phyloP scores from a whole-genome alignment of 2,329 filamentous ascomycete genomes.

The Lachnellula willkommii region DNA sequence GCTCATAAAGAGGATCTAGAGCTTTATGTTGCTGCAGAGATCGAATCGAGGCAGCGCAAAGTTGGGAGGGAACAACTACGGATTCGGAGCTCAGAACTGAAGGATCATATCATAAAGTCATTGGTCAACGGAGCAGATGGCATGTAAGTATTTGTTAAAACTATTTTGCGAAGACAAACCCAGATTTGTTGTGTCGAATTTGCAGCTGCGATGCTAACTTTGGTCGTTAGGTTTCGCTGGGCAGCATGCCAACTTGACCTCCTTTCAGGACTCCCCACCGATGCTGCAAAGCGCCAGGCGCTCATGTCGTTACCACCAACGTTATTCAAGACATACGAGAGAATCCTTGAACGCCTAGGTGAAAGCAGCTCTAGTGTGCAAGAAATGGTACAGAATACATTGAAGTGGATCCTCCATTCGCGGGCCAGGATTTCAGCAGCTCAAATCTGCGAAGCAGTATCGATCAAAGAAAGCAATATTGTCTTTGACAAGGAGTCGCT shows the following conservation, averaged over 20 bases:
- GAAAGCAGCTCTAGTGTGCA: conserved; percentile 5
- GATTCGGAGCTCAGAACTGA: background rate
- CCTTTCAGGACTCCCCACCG: conserved; percentile 11
- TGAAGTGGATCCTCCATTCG: conserved; percentile 12
- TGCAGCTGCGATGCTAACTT: too few species aligned
- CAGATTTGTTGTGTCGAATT: too few species aligned
- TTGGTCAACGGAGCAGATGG: conserved; percentile 3
- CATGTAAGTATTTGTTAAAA: background rate
- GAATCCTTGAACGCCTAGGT: conserved; percentile 15
- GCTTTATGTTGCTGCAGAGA: conserved; percentile 10
- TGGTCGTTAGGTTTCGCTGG: conserved; percentile 5
- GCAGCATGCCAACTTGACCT: conserved; percentile 11
- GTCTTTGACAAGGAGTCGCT: conserved; percentile 10
- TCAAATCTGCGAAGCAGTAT: conserved; percentile 18
- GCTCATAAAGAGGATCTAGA: conserved; percentile 6
- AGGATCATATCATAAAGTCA: conserved; percentile 1
- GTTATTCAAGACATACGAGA: conserved; percentile 5
- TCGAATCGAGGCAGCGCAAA: conserved; percentile 1
- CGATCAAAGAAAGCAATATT: conserved; percentile 6
- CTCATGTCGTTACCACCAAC: conserved; percentile 1
- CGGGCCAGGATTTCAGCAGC: conserved; percentile 1
- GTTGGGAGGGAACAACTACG: background rate
- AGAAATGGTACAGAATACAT: conserved; percentile 13
- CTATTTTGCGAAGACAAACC: too few species aligned
- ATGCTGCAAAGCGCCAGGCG: conserved; percentile 8